These are phyloP conservation scores for Paracoccidioides lutzii DNA, from an alignment of 2,329 filamentous ascomycete species.

Conservation along the genomic window DNA sequence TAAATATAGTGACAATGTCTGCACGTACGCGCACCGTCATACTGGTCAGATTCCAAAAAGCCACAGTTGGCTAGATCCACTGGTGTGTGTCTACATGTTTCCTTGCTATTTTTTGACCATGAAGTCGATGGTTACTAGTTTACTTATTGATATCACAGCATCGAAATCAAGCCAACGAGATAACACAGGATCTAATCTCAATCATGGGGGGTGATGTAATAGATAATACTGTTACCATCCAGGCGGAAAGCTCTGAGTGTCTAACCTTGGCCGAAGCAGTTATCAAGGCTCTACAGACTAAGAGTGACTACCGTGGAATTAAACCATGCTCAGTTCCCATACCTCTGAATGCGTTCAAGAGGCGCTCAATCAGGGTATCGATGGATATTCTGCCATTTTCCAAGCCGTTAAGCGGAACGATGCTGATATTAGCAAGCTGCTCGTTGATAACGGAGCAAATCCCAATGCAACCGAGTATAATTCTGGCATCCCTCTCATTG, in stretches of 20 bases:
- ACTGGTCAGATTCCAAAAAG: conserved; percentile 13
- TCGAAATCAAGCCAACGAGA: neutral
- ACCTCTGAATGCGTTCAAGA: neutral
- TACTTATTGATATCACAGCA: neutral
- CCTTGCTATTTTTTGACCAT: neutral
- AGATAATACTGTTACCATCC: neutral
- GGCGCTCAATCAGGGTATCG: conserved; percentile 1
- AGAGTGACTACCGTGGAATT: conserved; percentile 3
- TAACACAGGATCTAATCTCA: conserved; percentile 1
- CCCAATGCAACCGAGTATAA: conserved; percentile 6
- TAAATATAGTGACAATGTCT: conserved; percentile 15
- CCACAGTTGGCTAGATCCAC: conserved; percentile 7
- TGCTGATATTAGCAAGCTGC: conserved; percentile 6
- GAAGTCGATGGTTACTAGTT: neutral
- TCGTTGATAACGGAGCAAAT: conserved; percentile 9
- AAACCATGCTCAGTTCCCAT: conserved; percentile 1
- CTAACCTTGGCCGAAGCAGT: conserved; percentile 2
- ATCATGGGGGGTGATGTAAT: neutral
- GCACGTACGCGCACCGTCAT: conserved; percentile 19
- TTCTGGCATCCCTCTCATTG: conserved; percentile 6
- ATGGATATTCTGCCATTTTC: conserved; percentile 6
- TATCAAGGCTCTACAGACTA: conserved; percentile 4
- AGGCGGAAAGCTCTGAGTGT: neutral
- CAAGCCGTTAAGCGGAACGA: conserved; percentile 5
- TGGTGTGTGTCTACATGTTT: conserved; percentile 1